A percentile compares a stretch with the other conserved stretches of the same genome.
phyloP scores from a whole-genome alignment of 129 eudicot genomes.

The Chrysanthemum lavandulifolium region DNA sequence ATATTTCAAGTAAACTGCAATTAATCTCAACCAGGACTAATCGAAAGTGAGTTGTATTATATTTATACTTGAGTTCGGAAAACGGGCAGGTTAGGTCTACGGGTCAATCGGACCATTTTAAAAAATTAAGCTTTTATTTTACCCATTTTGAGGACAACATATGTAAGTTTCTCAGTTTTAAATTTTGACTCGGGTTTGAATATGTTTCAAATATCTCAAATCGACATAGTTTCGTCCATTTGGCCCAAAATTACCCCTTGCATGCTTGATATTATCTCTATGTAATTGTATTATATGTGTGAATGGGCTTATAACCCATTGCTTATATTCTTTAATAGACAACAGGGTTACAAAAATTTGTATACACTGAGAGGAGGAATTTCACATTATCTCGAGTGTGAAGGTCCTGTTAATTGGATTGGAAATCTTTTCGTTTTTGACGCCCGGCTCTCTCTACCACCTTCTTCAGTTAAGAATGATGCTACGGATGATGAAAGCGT shows the following conservation, averaged over 20 bases:
- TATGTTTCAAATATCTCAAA: not conserved
- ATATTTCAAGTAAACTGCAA: not conserved
- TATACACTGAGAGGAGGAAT: conserved; percentile 88
- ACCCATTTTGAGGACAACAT: too few species aligned
- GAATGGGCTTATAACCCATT: not conserved
- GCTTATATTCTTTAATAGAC: conserved; percentile 39
- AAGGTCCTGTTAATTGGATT: conserved; percentile 81
- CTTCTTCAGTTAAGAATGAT: conserved; percentile 56
- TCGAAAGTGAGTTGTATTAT: not conserved
- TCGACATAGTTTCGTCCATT: not conserved
- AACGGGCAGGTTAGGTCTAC: not conserved
- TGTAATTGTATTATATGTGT: not conserved
- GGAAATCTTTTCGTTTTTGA: conserved; percentile 94
- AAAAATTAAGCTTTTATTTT: too few species aligned
- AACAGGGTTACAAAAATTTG: conserved; percentile 81
- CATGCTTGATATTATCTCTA: conserved; percentile 9
- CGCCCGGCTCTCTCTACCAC: conserved; percentile 88
- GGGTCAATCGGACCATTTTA: not conserved
- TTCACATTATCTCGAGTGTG: conserved; percentile 77
- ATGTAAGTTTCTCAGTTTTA: too few species aligned
- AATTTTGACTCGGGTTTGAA: not conserved
- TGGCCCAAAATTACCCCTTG: not conserved
- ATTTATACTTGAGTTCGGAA: conserved; percentile 6
- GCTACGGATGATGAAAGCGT: conserved; percentile 27
- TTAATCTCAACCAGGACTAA: conserved; percentile 15